Evolutionary conservation across 306 rosid genomes (phyloP), one percentile per base, ranked within the genome.

Genomic region (Aeschynomene evenia): DNA sequence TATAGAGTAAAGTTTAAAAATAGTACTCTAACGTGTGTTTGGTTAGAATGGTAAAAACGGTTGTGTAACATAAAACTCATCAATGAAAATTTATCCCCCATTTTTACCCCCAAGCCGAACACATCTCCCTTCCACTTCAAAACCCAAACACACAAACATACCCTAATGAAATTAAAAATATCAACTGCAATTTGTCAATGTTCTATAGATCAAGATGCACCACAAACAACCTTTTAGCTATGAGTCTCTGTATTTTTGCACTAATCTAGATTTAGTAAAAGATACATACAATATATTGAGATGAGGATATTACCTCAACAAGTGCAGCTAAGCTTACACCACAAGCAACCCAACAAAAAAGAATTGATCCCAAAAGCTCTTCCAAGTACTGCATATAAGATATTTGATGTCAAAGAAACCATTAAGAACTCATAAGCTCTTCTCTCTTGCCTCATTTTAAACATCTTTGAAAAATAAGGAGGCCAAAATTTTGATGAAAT

Each of bases 271-370:
- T 52, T 19, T 68, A 26, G 33, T 78, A 39, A 64, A 16, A 69
- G 15, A 28, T 15, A 42, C 22, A 72, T 29, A 23, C 60, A 58
- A 3, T 40, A 73, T 20, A 73, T 10, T n/a, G 9, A 48, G 56
- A 24, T 21, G 34, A 76, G 68, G 43, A 72, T 16, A 63, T 74
- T 89, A 93, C 98, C 98, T 93, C 97, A 65, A 85, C 80, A 66
- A 93, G 93, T 37, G 98, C 91, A 73, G 78, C 80, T 79, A 93
- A 75, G 85, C 93, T 93, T 71, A 93, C 96, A 72, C 93, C 94
- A 72, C 97, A 93, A 76, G 91, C 85, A 82, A 93, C 91, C 97
- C 97, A 93, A 72, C 84, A 84, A 79, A 90, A 93, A 49, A 93
- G 80, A 82, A 93, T 74, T 45, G 97, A 63, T 73, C 97, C 98